A percentile compares a stretch with the other conserved stretches of the same genome.
These are phyloP conservation scores for Nyctanthes arbortristis DNA, from an alignment of 257 asterid species.

Conservation along the genomic window DNA sequence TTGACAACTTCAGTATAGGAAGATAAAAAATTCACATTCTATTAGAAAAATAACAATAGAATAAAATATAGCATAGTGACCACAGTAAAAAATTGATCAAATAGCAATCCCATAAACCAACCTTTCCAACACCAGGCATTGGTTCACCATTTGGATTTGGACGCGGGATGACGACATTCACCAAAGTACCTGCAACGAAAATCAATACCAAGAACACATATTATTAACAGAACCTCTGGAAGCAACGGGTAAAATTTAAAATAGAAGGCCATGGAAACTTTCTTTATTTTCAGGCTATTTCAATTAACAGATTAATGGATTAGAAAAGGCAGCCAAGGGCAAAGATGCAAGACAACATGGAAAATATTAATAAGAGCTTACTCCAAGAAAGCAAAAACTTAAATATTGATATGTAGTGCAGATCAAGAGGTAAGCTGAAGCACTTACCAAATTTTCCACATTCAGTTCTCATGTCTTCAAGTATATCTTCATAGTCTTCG, in stretches of 20 bases:
- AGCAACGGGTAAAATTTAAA: background rate
- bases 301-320: background rate
- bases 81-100: too few species aligned
- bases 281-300: constrained; percentile 1
- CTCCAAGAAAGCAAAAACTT: background rate
- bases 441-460: constrained; percentile 67
- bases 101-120: constrained; percentile 20
- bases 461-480: constrained; percentile 88
- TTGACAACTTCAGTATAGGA: too few species aligned
- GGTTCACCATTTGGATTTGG: constrained; percentile 44
- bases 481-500: constrained; percentile 76
- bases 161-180: constrained; percentile 48
- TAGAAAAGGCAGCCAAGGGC: constrained; percentile 7
- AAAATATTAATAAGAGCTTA: background rate
- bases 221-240: background rate
- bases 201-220: background rate
- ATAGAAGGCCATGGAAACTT: constrained; percentile 1
- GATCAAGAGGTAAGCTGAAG: background rate
- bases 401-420: background rate
- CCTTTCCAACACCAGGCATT: constrained; percentile 56
- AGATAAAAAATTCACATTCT: too few species aligned
- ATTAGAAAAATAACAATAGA: too few species aligned
- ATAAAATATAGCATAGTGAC: too few species aligned
- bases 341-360: background rate
- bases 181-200: constrained; percentile 39